phyloP scores from a whole-genome alignment of 495 filamentous ascomycete genomes.

The Zalerion maritima region DNA sequence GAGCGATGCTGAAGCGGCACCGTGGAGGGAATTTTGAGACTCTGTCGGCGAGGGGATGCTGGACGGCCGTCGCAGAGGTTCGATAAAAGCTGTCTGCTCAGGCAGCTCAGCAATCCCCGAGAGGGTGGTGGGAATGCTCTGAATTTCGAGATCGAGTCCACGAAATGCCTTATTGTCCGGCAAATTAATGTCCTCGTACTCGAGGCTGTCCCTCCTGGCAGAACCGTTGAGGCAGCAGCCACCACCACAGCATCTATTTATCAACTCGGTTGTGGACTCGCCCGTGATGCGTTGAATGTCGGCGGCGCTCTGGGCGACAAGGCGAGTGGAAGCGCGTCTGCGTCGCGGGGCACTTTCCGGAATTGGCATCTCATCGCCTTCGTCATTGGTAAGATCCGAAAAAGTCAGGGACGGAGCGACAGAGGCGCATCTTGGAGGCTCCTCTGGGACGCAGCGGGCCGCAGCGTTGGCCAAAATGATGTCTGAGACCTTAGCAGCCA shows the following conservation, averaged over 20 bases:
- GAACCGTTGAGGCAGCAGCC: constrained; percentile 71
- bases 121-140: constrained; percentile 56
- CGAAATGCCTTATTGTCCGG: constrained; percentile 77
- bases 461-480: constrained; percentile 9
- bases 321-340: constrained; percentile 63
- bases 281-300: constrained; percentile 60
- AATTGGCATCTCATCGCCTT: constrained; percentile 12
- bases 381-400: constrained; percentile 31
- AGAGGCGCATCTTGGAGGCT: constrained; percentile 19
- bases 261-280: constrained; percentile 43
- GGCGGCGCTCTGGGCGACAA: constrained; percentile 60
- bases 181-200: constrained; percentile 44
- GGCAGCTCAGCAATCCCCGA: constrained; percentile 57
- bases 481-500: too few species aligned
- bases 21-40: constrained; percentile 17
- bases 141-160: constrained; percentile 60
- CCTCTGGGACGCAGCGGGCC: constrained; percentile 21
- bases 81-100: constrained; percentile 54
- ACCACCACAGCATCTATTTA: constrained; percentile 76
- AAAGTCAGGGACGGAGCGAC: constrained; percentile 35
- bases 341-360: constrained; percentile 22
- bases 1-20: constrained; percentile 5
- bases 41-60: constrained; percentile 23
- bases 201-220: constrained; percentile 34
- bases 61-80: constrained; percentile 25